These are phyloP conservation scores for Juncus inflexus DNA, from an alignment of 176 grass and related monocot species.

Conservation along the genomic window DNA sequence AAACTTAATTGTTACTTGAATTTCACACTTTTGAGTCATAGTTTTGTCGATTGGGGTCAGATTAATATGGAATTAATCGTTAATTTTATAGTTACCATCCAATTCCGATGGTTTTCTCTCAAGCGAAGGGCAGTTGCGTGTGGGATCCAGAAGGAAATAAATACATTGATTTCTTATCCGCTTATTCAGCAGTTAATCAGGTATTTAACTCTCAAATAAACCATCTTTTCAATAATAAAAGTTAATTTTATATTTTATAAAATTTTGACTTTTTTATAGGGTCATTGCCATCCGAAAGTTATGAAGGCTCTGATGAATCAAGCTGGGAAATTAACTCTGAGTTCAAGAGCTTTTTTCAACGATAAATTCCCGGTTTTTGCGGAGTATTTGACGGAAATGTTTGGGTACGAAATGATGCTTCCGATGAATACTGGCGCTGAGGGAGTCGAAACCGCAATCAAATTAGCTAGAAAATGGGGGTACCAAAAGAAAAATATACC, in stretches of 20 bases:
- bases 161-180: constrained; percentile 93
- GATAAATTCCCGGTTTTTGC: constrained; percentile 91
- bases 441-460: constrained; percentile 95
- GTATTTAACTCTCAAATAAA: constrained; percentile 23
- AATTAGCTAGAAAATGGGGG: constrained; percentile 92
- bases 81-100: constrained; percentile 69
- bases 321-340: constrained; percentile 79
- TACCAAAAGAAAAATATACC: constrained; percentile 91
- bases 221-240: neutral
- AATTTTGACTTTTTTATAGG: constrained; percentile 34
- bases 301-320: constrained; percentile 75
- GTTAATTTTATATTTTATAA: neutral
- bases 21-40: neutral
- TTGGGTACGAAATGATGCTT: constrained; percentile 95
- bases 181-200: constrained; percentile 98
- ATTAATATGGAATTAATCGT: neutral
- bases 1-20: neutral
- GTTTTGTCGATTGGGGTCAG: neutral
- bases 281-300: constrained; percentile 91
- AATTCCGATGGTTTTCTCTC: constrained; percentile 87
- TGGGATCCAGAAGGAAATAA: constrained; percentile 96
- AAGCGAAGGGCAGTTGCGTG: constrained; percentile 68
- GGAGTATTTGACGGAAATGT: constrained; percentile 59
- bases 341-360: constrained; percentile 96
- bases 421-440: constrained; percentile 99